These are phyloP conservation scores for Triticum turgidum DNA, from an alignment of 176 grass and related monocot species.

Conservation along the genomic window DNA sequence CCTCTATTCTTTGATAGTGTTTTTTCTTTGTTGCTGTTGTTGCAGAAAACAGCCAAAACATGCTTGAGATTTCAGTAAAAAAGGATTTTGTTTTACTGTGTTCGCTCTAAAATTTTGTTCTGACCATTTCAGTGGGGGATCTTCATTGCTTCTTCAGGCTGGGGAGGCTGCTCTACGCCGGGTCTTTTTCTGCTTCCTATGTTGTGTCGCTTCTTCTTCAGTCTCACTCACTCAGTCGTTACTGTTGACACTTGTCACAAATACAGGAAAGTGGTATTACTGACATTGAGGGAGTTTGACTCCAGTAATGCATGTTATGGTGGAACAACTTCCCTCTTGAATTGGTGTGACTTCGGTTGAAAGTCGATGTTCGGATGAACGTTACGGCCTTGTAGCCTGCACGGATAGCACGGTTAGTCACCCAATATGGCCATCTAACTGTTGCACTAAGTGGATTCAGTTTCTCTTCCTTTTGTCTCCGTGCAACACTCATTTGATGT, in stretches of 20 bases:
- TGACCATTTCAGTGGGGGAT: too few relatives aligned
- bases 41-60: too few relatives aligned
- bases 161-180: too few relatives aligned
- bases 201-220: not conserved
- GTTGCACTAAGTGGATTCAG: not conserved
- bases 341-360: conserved; percentile 91
- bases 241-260: conserved; percentile 1
- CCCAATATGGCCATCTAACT: not conserved
- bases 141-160: too few relatives aligned
- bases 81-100: too few relatives aligned
- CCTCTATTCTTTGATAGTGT: too few relatives aligned
- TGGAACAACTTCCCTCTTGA: conserved; percentile 71
- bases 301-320: conserved; percentile 95
- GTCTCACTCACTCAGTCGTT: not conserved
- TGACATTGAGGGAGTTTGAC: conserved; percentile 89
- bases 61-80: too few relatives aligned
- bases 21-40: too few relatives aligned
- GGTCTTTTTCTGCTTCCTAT: too few relatives aligned
- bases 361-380: conserved; percentile 85
- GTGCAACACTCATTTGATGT: not conserved
- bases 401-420: conserved; percentile 79
- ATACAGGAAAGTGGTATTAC: conserved; percentile 79
- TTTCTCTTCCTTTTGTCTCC: conserved; percentile 15
- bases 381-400: conserved; percentile 85
- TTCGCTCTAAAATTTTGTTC: too few relatives aligned